These are phyloP conservation scores for Sextonia rubra DNA, from an alignment of 164 flowering plant species.

Conservation along the genomic window DNA sequence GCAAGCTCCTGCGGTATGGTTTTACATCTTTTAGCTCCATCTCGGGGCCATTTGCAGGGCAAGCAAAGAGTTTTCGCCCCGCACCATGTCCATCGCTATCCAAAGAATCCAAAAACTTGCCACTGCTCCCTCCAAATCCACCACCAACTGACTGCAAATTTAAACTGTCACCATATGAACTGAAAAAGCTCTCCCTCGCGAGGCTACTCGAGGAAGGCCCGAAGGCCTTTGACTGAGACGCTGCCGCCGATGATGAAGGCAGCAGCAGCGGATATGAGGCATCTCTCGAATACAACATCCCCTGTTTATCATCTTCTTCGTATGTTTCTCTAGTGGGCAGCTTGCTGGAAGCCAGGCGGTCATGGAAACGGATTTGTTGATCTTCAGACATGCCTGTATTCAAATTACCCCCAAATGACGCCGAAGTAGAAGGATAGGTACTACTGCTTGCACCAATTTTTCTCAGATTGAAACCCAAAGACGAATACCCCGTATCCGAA, in stretches of 20 bases:
- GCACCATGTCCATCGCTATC: constrained; percentile 8
- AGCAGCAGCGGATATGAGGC: constrained; percentile 11
- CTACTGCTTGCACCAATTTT: constrained; percentile 8
- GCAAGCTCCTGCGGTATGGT: constrained; percentile 8
- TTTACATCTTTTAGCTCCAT: constrained; percentile 10
- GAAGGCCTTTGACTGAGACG: constrained; percentile 18
- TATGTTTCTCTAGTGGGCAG: constrained; percentile 13
- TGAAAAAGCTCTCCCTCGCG: constrained; percentile 17
- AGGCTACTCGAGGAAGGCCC: constrained; percentile 16
- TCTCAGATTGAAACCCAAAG: constrained; percentile 4
- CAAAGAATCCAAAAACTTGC: constrained; percentile 7
- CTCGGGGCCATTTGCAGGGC: constrained; percentile 4
- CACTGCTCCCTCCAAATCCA: constrained; percentile 13
- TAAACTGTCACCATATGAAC: constrained; percentile 6
- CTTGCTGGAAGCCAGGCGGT: constrained; percentile 6
- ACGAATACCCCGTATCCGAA: neutral
- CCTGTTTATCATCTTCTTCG: constrained; percentile 12
- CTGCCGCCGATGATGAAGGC: constrained; percentile 17
- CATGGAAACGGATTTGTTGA: constrained; percentile 13
- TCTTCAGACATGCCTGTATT: constrained; percentile 12
- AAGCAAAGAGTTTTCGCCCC: constrained; percentile 6
- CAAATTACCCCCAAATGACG: constrained; percentile 4
- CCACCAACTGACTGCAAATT: constrained; percentile 8
- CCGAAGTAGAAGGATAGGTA: constrained; percentile 8
- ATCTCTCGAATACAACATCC: constrained; percentile 18